Evolutionary conservation across 441 rosid genomes (phyloP).

Genomic region (Arabidopsis hybrid): DNA sequence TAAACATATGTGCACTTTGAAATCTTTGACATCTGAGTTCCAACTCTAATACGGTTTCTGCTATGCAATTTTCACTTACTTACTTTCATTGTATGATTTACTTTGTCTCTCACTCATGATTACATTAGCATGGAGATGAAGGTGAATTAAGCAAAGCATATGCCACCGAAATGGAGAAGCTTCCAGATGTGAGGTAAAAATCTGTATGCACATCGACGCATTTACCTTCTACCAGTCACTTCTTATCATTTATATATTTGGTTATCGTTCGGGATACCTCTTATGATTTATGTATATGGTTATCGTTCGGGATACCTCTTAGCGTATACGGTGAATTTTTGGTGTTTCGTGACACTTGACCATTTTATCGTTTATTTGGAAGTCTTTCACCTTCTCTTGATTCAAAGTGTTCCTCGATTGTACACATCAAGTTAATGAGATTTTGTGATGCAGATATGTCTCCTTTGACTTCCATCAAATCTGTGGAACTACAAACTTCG

Average conservation of each 20-base stretch:
- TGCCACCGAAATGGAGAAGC: conserved; percentile 80
- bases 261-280: conserved; percentile 6
- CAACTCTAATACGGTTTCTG: conserved; percentile 18
- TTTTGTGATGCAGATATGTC: conserved; percentile 66
- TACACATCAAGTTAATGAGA: conserved; percentile 22
- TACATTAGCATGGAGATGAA: conserved; percentile 87
- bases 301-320: conserved; percentile 3
- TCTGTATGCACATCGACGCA: conserved; percentile 32
- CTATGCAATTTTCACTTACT: conserved; percentile 18
- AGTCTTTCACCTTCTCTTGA: conserved; percentile 9
- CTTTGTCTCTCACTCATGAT: conserved; percentile 30
- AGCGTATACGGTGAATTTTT: conserved; percentile 18
- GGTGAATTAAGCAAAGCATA: conserved; percentile 83
- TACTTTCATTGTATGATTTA: conserved; percentile 27
- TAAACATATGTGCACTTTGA: conserved; percentile 4
- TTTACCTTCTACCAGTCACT: conserved; percentile 22
- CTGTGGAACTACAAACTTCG: conserved; percentile 88
- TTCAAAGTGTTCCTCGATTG: conserved; percentile 1
- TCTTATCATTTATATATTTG: conserved; percentile 4
- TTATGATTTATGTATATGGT: conserved; percentile 4
- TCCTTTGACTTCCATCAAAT: conserved; percentile 86
- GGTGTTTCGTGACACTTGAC: neutral
- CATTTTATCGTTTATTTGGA: neutral
- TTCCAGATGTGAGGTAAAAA: conserved; percentile 89
- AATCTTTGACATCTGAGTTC: conserved; percentile 10